Evolutionary conservation across 441 rosid species (phyloP), one percentile per base, ranked within the genome.

Genomic region (Croton laevigatus): DNA sequence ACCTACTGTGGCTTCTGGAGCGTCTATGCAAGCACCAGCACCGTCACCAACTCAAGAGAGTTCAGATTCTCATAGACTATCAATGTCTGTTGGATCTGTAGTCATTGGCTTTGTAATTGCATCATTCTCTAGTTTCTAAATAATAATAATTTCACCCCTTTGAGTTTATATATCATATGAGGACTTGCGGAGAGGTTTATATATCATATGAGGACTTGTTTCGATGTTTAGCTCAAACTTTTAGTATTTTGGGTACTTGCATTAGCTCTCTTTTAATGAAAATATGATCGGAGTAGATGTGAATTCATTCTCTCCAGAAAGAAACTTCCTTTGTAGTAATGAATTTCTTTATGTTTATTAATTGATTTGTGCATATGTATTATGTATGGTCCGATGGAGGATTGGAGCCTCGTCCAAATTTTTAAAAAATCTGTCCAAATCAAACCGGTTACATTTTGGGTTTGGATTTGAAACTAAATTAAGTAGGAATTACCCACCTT

Each of bases 31-130:
- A 12, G 77, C 78, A 0, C 85, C 84, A 6, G 72, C 78, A 20
- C 85, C 84, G 7, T 70, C 78, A 20, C 85, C 81, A 0, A 63
- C 87, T 62, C 87, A 83, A 2, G 81, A 71, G 5, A 58, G n/a
- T 38, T 66, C 83, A 2, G 77, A 72, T 27, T 74, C 82, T 9
- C 36, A 69, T 0, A 38, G 65, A 53, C 19, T 63, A 16, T 34
- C 73, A 27, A 63, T 75, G 34, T 65, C 82, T 0, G 14, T 75
- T 1, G 82, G 74, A 51, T 65, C 80, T 27, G 38, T 81, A 19
- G 59, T 73, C 40, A 4, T 66, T 20, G 78, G 74, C 65, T 23
- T 75, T 17, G 68, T 65, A 10, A 0, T 75, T 62, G 76, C 78
- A 19, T 57, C 63, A 3, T n/a, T 76, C 59, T 78, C 66, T 22